A percentile compares a stretch with the other conserved stretches of the same genome.
Evolutionary conservation across 1,284 basidiomycete genomes (phyloP).

Genomic region (Abortiporus biennis): DNA sequence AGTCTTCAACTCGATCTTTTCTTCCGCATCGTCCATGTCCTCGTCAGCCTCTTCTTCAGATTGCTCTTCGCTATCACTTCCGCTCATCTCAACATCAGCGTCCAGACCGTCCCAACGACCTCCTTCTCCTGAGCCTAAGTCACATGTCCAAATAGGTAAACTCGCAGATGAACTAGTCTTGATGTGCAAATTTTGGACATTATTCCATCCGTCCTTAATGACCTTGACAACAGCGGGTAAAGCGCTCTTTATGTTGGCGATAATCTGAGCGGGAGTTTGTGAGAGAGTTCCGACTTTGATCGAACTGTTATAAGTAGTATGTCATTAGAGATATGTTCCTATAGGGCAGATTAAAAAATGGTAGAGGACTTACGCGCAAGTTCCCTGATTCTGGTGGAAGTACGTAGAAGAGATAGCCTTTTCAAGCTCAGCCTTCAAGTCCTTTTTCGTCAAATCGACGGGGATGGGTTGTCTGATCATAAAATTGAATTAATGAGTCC

Average conservation of each 20-base stretch:
- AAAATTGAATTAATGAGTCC: background rate
- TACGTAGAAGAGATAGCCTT: slow-evolving; percentile 89
- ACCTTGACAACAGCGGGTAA: slow-evolving; percentile 72
- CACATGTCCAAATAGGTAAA: slow-evolving; percentile 86
- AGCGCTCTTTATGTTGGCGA: slow-evolving; percentile 76
- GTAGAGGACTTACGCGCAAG: slow-evolving; percentile 65
- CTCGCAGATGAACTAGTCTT: slow-evolving; percentile 86
- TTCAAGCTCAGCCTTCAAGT: slow-evolving; percentile 87
- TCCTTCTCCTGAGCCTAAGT: slow-evolving; percentile 54
- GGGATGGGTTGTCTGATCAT: slow-evolving; percentile 84
- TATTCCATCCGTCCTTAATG: slow-evolving; percentile 85
- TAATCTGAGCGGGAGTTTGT: slow-evolving; percentile 68
- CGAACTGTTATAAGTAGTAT: slow-evolving; percentile 36
- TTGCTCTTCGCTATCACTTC: slow-evolving; percentile 19
- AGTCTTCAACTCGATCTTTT: slow-evolving; percentile 20
- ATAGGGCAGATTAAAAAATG: background rate
- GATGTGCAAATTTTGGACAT: slow-evolving; percentile 86
- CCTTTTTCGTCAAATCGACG: slow-evolving; percentile 79
- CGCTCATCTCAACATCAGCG: slow-evolving; percentile 24
- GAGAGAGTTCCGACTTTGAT: slow-evolving; percentile 80
- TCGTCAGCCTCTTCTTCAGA: slow-evolving; percentile 23
- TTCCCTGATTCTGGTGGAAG: slow-evolving; percentile 91
- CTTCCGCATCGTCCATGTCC: slow-evolving; percentile 25
- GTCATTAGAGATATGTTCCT: background rate
- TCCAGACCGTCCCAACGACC: slow-evolving; percentile 58